A percentile compares a stretch with the other conserved stretches of the same genome.
Conservation (phyloP, 2,329 filamentous ascomycete genomes). For the Fusarium compactum region DNA sequence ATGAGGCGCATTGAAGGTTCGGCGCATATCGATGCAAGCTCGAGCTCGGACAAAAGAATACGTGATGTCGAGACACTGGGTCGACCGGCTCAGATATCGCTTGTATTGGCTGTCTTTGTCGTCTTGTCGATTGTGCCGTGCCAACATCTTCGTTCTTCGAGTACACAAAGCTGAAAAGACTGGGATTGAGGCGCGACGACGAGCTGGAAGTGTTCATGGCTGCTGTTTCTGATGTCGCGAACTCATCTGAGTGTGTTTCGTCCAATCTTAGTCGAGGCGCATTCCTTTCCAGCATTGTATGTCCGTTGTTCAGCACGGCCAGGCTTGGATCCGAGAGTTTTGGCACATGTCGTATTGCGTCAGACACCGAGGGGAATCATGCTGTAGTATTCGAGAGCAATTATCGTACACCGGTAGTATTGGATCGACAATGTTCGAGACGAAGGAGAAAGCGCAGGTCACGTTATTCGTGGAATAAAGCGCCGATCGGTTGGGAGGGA, state of each 20-base stretch:
- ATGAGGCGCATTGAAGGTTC: neutral
- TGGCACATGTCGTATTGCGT: neutral
- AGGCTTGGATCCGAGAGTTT: neutral
- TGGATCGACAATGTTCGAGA: fast-evolving
- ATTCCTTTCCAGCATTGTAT: neutral
- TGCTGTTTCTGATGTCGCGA: neutral
- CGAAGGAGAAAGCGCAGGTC: too few species aligned
- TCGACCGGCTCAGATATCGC: neutral
- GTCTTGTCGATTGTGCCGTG: neutral
- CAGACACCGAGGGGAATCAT: neutral
- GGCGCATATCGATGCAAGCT: neutral
- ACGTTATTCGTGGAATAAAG: neutral
- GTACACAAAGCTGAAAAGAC: neutral
- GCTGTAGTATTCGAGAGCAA: neutral
- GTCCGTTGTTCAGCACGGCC: neutral
- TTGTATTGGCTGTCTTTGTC: neutral
- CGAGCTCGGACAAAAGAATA: neutral
- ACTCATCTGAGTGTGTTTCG: neutral
- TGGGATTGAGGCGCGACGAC: neutral
- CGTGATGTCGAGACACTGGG: neutral
- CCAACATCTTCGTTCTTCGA: neutral
- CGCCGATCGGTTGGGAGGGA: neutral
- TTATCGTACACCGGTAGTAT: fast-evolving
- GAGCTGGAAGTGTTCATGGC: neutral
- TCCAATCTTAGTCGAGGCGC: neutral